A percentile compares a stretch with the other conserved stretches of the same genome.
Evolutionary conservation across 2,329 filamentous ascomycete genomes (phyloP).

Genomic region (Trichoderma sp.): DNA sequence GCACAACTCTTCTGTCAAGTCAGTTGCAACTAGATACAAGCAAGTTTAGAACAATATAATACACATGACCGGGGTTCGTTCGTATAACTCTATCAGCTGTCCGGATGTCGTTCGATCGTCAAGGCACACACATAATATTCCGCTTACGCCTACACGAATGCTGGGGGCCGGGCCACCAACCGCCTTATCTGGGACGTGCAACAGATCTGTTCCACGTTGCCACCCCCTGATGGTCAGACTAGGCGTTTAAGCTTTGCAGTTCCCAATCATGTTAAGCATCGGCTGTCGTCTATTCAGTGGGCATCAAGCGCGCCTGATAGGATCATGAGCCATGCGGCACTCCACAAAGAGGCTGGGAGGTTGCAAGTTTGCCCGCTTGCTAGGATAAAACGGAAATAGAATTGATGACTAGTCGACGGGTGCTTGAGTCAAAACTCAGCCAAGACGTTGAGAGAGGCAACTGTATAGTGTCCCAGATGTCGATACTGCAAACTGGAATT

Average conservation of each 20-base stretch:
- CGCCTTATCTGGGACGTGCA: background rate
- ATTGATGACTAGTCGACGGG: background rate
- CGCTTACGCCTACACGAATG: background rate
- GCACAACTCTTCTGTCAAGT: background rate
- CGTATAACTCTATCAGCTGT: background rate
- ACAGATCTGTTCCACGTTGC: background rate
- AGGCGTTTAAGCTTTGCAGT: background rate
- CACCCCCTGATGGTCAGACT: constrained; percentile 1
- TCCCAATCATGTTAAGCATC: background rate
- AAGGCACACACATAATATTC: background rate
- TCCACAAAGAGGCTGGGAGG: background rate
- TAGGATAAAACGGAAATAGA: background rate
- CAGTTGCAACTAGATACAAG: background rate
- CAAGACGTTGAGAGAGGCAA: background rate
- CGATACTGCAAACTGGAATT: background rate
- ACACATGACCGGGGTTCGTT: background rate
- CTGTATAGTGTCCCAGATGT: background rate
- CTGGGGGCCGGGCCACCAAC: background rate
- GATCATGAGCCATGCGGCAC: background rate
- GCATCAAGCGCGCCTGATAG: background rate
- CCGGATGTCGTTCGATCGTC: background rate
- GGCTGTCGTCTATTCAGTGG: background rate
- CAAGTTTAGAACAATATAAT: background rate
- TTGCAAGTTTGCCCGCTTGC: background rate
- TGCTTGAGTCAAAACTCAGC: background rate